phyloP scores from a whole-genome alignment of 306 rosid genomes.

The Vigna reflexopilosa region DNA sequence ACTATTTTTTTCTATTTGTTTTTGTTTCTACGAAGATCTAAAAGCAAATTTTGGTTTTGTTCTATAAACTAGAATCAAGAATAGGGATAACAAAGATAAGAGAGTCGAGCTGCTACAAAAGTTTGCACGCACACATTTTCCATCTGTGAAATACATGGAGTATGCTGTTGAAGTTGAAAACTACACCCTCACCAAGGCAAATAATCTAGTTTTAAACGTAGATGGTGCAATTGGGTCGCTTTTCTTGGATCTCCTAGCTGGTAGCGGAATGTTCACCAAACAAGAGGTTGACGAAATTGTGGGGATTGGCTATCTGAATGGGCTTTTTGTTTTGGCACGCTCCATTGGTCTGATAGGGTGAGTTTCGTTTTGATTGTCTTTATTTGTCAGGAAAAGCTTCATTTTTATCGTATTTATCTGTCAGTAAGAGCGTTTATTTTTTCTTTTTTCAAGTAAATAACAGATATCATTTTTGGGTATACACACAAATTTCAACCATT shows the following conservation, averaged over 20 bases:
- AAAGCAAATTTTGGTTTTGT: conserved; percentile 41
- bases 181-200: conserved; percentile 96
- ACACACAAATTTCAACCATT: conserved; percentile 38
- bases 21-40: conserved; percentile 24
- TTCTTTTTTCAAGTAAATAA: neutral
- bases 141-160: conserved; percentile 97
- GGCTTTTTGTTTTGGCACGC: conserved; percentile 98
- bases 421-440: neutral
- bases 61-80: conserved; percentile 63
- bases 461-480: neutral
- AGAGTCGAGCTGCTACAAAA: conserved; percentile 92
- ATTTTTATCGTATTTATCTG: neutral
- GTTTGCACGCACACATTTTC: conserved; percentile 91
- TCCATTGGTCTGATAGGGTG: conserved; percentile 95
- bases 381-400: conserved; percentile 6
- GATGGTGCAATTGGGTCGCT: conserved; percentile 98
- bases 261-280: conserved; percentile 96
- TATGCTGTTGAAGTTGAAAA: conserved; percentile 94
- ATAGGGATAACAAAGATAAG: conserved; percentile 96
- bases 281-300: conserved; percentile 95
- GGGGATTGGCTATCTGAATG: conserved; percentile 92
- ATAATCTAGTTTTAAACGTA: conserved; percentile 95
- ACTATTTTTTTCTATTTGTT: neutral
- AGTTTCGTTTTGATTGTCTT: conserved; percentile 39
- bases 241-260: conserved; percentile 98